Percentiles rank a stretch among this genome's conserved stretches.
Evolutionary conservation across 768 basidiomycete species (phyloP).

Genomic region (Agaricus subrufescens): DNA sequence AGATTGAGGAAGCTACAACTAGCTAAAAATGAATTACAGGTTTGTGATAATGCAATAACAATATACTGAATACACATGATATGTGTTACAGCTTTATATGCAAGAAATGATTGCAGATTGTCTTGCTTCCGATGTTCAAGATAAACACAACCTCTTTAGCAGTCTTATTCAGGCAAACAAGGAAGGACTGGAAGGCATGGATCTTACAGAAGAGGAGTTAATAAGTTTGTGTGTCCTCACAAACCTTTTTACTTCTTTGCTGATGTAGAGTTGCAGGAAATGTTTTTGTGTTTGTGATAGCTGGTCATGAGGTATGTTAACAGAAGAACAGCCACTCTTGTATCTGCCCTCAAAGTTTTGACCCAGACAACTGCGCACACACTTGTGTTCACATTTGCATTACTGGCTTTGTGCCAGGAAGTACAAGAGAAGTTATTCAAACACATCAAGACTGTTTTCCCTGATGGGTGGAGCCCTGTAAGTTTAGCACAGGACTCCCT

Average conservation of each 20-base stretch:
- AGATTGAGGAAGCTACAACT: conserved; percentile 19
- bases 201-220: conserved; percentile 39
- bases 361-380: conserved; percentile 31
- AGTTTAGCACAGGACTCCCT: conserved; percentile 5
- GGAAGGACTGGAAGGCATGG: conserved; percentile 26
- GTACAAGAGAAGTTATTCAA: conserved; percentile 31
- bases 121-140: conserved; percentile 28
- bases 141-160: conserved; percentile 47
- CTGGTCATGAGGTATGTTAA: conserved; percentile 49
- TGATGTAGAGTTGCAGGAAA: conserved; percentile 26
- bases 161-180: conserved; percentile 48
- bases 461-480: conserved; percentile 28
- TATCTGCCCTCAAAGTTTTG: not conserved
- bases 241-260: not conserved
- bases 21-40: conserved; percentile 42
- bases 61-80: not conserved
- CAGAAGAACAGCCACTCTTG: not conserved
- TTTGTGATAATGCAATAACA: conserved; percentile 14
- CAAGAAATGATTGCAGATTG: conserved; percentile 49
- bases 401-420: conserved; percentile 34
- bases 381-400: conserved; percentile 29
- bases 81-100: conserved; percentile 32
- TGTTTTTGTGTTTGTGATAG: conserved; percentile 52
- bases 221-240: conserved; percentile 20
- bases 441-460: conserved; percentile 27